Conservation (phyloP, 345 rosid species). For the Euphorbia pulcherrima region DNA sequence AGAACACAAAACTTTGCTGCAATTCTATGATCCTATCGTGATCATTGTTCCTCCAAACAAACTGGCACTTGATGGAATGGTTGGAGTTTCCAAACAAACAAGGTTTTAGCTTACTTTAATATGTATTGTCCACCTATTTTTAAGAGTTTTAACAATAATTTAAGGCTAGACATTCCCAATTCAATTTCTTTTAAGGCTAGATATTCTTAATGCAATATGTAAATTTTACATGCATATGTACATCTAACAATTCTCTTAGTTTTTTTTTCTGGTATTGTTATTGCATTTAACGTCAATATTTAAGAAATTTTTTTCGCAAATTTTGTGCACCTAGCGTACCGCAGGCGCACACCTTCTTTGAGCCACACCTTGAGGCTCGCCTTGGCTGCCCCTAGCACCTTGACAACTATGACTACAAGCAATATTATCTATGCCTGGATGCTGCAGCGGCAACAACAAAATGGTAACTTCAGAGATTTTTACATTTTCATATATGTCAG, state of each 20-base stretch:
- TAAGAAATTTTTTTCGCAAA: too few species aligned
- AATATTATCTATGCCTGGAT: constrained; percentile 88
- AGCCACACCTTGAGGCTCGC: too few species aligned
- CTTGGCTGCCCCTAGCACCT: constrained; percentile 85
- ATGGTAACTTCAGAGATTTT: constrained; percentile 49
- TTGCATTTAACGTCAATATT: too few species aligned
- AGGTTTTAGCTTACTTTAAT: too few species aligned
- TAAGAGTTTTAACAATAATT: too few species aligned
- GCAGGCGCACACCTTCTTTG: constrained; percentile 50
- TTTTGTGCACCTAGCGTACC: too few species aligned
- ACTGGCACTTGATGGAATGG: constrained; percentile 81
- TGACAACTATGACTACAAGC: constrained; percentile 91
- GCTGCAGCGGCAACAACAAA: constrained; percentile 85
- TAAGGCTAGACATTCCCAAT: too few species aligned
- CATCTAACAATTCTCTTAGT: too few species aligned
- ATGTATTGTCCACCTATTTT: too few species aligned
- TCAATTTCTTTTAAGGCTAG: too few species aligned
- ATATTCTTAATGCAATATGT: too few species aligned
- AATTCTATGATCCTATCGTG: constrained; percentile 77
- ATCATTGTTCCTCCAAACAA: constrained; percentile 79
- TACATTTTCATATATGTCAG: constrained; percentile 10
- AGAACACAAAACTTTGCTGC: constrained; percentile 80
- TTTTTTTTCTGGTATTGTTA: too few species aligned
- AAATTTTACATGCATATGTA: constrained; percentile 6
- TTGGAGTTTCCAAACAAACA: constrained; percentile 83